A percentile compares a stretch with the other conserved stretches of the same genome.
Evolutionary conservation across 129 eudicot genomes (phyloP).

Genomic region (Chrysanthemum seticuspe): DNA sequence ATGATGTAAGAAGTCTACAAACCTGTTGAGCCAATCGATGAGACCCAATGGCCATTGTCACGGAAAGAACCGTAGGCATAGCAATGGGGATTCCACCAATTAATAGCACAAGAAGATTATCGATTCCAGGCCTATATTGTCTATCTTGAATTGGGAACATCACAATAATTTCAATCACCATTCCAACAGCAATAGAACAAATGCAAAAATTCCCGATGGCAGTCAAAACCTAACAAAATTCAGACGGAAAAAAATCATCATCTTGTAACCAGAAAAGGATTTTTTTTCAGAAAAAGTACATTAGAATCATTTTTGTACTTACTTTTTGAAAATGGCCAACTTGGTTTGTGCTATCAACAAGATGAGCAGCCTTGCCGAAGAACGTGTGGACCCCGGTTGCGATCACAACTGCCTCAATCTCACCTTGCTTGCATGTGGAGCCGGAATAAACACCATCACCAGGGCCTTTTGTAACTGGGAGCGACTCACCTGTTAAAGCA

Average conservation of each 20-base stretch:
- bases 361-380: constrained; percentile 99
- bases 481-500: constrained; percentile 95
- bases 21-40: constrained; percentile 99
- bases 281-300: neutral
- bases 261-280: neutral
- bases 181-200: constrained; percentile 97
- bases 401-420: constrained; percentile 89
- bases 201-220: constrained; percentile 99
- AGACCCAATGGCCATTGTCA: constrained; percentile 98
- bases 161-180: constrained; percentile 89
- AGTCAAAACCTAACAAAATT: constrained; percentile 71
- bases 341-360: constrained; percentile 92
- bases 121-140: constrained; percentile 94
- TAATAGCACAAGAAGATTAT: constrained; percentile 96
- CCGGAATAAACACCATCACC: constrained; percentile 99
- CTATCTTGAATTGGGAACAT: constrained; percentile 97
- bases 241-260: neutral
- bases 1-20: constrained; percentile 23
- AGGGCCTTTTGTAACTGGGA: constrained; percentile 96
- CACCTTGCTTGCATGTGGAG: constrained; percentile 99
- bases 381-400: constrained; percentile 99
- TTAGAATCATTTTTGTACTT: constrained; percentile 18
- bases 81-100: constrained; percentile 99
- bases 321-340: constrained; percentile 98
- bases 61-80: constrained; percentile 99